Conservation (phyloP, 2,329 filamentous ascomycete species). For the Claviceps digitariae region DNA sequence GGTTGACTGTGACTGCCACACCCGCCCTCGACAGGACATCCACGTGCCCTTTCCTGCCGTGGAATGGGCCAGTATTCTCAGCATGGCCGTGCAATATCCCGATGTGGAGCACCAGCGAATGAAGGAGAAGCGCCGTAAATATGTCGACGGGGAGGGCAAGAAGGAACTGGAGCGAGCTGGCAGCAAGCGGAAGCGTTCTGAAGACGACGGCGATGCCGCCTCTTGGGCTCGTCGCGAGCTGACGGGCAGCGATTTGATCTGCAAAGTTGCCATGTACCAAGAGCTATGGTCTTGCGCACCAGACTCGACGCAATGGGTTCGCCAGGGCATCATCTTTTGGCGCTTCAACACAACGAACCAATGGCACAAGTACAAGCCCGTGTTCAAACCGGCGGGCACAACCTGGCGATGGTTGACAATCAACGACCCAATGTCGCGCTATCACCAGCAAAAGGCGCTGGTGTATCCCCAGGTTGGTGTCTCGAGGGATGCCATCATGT, state of each 20-base stretch:
- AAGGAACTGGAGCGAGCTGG: constrained; percentile 21
- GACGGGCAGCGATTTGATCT: constrained; percentile 42
- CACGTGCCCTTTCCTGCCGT: constrained; percentile 44
- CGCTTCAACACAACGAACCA: constrained; percentile 42
- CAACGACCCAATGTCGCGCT: constrained; percentile 44
- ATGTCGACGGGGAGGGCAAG: constrained; percentile 20
- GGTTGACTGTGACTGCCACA: constrained; percentile 37
- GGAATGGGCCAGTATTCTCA: constrained; percentile 45
- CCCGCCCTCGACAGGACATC: constrained; percentile 32
- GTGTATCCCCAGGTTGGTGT: constrained; percentile 22
- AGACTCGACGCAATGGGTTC: constrained; percentile 34
- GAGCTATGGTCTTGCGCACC: constrained; percentile 46
- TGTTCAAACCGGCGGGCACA: constrained; percentile 38
- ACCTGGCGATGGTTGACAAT: constrained; percentile 50
- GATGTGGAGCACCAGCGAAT: constrained; percentile 26
- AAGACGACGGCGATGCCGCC: constrained; percentile 27
- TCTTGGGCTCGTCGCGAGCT: constrained; percentile 25
- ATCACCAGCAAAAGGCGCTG: constrained; percentile 37
- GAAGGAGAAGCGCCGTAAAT: constrained; percentile 23
- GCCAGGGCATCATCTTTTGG: constrained; percentile 50
- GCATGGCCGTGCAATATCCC: constrained; percentile 40
- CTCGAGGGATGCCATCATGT: constrained; percentile 35
- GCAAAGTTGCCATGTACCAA: constrained; percentile 53
- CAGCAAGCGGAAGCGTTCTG: constrained; percentile 26
- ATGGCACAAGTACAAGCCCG: constrained; percentile 35